Conservation (phyloP, 441 rosid genomes). For the Syzygium malaccense region DNA sequence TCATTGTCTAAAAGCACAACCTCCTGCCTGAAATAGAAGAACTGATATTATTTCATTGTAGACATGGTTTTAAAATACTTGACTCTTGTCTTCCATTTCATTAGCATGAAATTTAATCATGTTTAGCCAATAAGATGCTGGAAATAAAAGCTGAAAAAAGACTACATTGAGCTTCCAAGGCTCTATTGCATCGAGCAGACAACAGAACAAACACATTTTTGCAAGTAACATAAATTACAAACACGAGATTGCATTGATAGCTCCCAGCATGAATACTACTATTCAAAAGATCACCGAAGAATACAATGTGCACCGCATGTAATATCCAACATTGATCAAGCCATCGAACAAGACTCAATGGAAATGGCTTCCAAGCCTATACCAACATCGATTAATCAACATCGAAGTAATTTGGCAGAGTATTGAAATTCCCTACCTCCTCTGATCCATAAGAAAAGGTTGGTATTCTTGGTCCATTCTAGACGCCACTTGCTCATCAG, state of each 20-base stretch:
- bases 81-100: background rate
- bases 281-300: background rate
- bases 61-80: background rate
- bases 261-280: background rate
- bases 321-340: background rate
- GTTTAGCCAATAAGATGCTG: background rate
- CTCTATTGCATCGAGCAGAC: background rate
- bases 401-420: background rate
- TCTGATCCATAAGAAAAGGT: slow-evolving; percentile 45
- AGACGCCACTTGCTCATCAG: slow-evolving; percentile 21
- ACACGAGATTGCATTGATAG: background rate
- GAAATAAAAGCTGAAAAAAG: background rate
- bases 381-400: background rate
- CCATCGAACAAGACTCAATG: background rate
- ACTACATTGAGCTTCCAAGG: background rate
- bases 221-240: background rate
- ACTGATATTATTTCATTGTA: background rate
- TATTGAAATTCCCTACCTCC: slow-evolving; percentile 16
- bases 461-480: slow-evolving; percentile 27
- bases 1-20: slow-evolving; percentile 52
- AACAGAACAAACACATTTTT: background rate
- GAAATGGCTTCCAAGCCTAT: background rate
- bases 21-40: slow-evolving; percentile 40
- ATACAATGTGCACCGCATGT: background rate
- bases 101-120: background rate